phyloP scores from a whole-genome alignment of 805 yeast genomes.

The Scheffersomyces coipomensis region DNA sequence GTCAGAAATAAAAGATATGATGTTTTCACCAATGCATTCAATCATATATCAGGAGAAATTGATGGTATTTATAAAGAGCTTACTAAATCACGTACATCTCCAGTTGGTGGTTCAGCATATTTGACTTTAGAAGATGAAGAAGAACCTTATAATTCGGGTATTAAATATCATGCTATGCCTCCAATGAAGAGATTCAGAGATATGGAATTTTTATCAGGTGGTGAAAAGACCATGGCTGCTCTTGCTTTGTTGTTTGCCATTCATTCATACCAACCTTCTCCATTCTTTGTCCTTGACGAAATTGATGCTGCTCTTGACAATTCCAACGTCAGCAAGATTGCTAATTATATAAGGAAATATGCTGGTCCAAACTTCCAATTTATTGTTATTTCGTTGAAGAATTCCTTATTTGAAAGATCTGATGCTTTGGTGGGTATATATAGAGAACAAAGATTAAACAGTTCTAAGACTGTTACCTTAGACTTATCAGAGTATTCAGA shows the following conservation, averaged over 20 bases:
- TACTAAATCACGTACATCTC: conserved; percentile 66
- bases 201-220: conserved; percentile 92
- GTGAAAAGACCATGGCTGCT: conserved; percentile 96
- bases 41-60: conserved; percentile 70
- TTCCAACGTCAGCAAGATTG: conserved; percentile 80
- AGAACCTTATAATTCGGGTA: conserved; percentile 82
- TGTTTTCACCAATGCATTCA: conserved; percentile 68
- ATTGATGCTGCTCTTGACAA: conserved; percentile 98
- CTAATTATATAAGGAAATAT: conserved; percentile 75
- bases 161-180: conserved; percentile 92
- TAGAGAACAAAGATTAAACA: conserved; percentile 71
- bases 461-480: conserved; percentile 70
- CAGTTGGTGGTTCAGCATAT: conserved; percentile 92
- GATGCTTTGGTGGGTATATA: conserved; percentile 92
- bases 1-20: conserved; percentile 60
- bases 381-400: conserved; percentile 89
- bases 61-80: conserved; percentile 82
- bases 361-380: conserved; percentile 83
- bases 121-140: conserved; percentile 84
- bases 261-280: conserved; percentile 89
- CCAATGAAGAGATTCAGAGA: conserved; percentile 92
- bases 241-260: conserved; percentile 87
- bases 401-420: conserved; percentile 80
- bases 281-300: conserved; percentile 94
- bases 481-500: conserved; percentile 65